phyloP scores from a whole-genome alignment of 1,284 basidiomycete species.

The Boletellus sp. region DNA sequence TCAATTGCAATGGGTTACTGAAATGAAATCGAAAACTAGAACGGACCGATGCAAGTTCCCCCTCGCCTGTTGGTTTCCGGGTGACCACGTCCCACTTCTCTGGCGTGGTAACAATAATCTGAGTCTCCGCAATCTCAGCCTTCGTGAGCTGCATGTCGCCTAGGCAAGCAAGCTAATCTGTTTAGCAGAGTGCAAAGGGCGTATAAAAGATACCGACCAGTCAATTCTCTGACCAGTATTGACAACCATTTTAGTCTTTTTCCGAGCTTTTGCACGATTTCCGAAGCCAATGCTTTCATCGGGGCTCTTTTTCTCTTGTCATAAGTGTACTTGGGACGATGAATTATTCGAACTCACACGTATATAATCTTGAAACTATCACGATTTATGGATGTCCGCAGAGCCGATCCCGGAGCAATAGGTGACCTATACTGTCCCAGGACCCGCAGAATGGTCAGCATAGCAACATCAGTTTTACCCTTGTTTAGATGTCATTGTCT shows the following conservation, averaged over 20 bases:
- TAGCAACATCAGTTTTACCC: conserved; percentile 99
- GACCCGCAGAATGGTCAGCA: conserved; percentile 90
- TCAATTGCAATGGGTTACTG: conserved; percentile 1
- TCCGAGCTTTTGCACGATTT: conserved; percentile 91
- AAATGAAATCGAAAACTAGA: neutral
- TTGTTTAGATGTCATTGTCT: conserved; percentile 32
- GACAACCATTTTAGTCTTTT: conserved; percentile 90
- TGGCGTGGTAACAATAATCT: conserved; percentile 98
- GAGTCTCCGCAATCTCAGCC: conserved; percentile 91
- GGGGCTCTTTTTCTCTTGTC: conserved; percentile 62
- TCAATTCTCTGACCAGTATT: conserved; percentile 88
- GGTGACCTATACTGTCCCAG: conserved; percentile 67
- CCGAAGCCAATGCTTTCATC: conserved; percentile 97
- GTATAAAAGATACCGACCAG: conserved; percentile 46
- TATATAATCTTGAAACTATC: conserved; percentile 96
- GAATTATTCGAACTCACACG: conserved; percentile 57
- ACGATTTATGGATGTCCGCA: conserved; percentile 58
- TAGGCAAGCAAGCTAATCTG: conserved; percentile 23
- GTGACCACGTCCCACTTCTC: conserved; percentile 99
- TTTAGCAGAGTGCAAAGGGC: neutral
- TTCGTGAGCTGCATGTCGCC: conserved; percentile 99
- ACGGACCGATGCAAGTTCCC: conserved; percentile 85
- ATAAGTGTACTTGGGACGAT: neutral
- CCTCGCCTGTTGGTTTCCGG: conserved; percentile 94
- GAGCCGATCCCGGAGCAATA: conserved; percentile 31